Conservation (phyloP, 2,329 filamentous ascomycete species). For the Fonsecaea pedrosoi region DNA sequence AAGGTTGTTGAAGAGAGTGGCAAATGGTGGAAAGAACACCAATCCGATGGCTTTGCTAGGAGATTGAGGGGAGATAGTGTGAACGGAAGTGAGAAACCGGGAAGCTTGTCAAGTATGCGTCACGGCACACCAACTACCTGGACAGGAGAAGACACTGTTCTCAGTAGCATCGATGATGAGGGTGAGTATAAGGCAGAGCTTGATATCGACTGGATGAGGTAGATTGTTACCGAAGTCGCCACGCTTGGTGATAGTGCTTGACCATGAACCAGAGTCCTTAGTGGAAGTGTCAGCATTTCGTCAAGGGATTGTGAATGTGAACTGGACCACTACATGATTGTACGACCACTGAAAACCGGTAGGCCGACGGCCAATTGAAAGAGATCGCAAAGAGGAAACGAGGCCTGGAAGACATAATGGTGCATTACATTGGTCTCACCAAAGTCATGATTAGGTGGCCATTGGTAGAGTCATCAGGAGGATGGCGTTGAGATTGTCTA, state of each 20-base stretch:
- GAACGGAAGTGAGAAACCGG: constrained; percentile 33
- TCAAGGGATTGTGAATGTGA: not conserved
- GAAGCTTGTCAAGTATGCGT: constrained; percentile 31
- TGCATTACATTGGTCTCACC: not conserved
- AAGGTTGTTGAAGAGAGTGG: constrained; percentile 55
- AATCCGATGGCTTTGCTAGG: not conserved
- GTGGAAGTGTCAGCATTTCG: not conserved
- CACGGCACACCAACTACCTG: constrained; percentile 36
- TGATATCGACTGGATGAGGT: constrained; percentile 41
- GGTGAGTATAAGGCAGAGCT: constrained; percentile 41
- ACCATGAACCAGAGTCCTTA: not conserved
- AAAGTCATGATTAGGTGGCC: not conserved
- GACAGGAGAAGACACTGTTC: constrained; percentile 39
- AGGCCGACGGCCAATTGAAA: not conserved
- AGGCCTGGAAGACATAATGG: not conserved
- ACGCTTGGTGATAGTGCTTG: not conserved
- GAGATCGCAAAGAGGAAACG: not conserved
- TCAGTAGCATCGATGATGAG: constrained; percentile 40
- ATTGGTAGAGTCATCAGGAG: not conserved
- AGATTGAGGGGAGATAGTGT: constrained; percentile 31
- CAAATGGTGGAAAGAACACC: constrained; percentile 52
- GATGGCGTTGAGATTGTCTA: constrained; percentile 7
- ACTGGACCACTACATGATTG: not conserved
- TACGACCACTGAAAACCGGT: not conserved
- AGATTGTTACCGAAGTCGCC: not conserved